Evolutionary conservation across 352 stramenopile species (phyloP).

Genomic region (Pseudoperonospora humuli): DNA sequence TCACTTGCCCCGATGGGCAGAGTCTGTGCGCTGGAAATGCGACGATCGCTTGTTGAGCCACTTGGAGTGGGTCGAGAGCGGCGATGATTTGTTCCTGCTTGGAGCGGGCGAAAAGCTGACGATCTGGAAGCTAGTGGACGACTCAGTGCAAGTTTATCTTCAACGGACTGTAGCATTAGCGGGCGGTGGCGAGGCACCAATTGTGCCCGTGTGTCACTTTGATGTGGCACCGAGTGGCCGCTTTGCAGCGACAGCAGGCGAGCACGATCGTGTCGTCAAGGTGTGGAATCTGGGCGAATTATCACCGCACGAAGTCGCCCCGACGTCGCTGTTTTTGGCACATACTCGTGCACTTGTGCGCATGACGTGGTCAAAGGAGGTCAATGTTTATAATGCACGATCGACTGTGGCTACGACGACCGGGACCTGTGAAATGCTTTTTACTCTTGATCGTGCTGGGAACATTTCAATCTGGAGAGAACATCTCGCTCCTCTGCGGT

Average conservation of each 20-base stretch:
- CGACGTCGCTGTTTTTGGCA: constrained; percentile 51
- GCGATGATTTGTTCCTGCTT: constrained; percentile 62
- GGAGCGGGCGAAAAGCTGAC: constrained; percentile 62
- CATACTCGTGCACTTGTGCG: constrained; percentile 50
- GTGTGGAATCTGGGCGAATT: constrained; percentile 54
- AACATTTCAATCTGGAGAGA: constrained; percentile 75
- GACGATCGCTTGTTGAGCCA: constrained; percentile 54
- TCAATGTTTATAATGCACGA: constrained; percentile 43
- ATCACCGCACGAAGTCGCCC: constrained; percentile 37
- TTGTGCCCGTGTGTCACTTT: constrained; percentile 38
- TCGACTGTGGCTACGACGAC: constrained; percentile 12
- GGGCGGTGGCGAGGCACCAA: constrained; percentile 8
- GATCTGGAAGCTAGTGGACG: constrained; percentile 78
- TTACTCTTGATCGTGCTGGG: constrained; percentile 54
- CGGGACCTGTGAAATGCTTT: constrained; percentile 55
- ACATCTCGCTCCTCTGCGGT: constrained; percentile 33
- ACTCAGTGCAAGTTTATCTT: constrained; percentile 69
- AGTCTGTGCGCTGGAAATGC: constrained; percentile 63
- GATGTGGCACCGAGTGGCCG: constrained; percentile 49
- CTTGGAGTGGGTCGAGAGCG: constrained; percentile 68
- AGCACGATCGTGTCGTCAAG: constrained; percentile 66
- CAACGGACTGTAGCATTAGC: constrained; percentile 55
- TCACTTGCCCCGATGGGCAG: constrained; percentile 53
- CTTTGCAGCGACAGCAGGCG: constrained; percentile 50
- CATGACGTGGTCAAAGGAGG: constrained; percentile 46